Conservation (phyloP, 805 yeast genomes). For the Wickerhamomyces alni region DNA sequence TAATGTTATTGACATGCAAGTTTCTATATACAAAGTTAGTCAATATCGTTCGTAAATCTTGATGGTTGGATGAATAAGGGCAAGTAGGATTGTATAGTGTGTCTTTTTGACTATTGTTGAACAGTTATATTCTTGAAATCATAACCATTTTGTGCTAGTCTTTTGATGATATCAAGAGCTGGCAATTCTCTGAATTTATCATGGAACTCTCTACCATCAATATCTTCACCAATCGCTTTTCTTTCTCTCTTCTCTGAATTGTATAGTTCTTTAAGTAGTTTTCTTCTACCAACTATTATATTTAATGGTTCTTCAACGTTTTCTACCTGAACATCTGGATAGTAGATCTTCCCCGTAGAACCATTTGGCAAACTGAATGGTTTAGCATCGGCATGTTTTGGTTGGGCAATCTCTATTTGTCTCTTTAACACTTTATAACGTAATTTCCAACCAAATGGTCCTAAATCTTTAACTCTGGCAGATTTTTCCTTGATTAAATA, state of each 20-base stretch:
- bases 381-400: constrained; percentile 32
- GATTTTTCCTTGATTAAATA: constrained; percentile 82
- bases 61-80: no score
- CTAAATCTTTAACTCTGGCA: constrained; percentile 88
- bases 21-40: neutral
- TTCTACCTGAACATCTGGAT: constrained; percentile 31
- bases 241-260: constrained; percentile 41
- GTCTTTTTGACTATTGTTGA: constrained; percentile 1
- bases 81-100: no score
- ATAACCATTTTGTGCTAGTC: constrained; percentile 35
- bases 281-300: constrained; percentile 60
- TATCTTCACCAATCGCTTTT: constrained; percentile 35
- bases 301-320: constrained; percentile 37
- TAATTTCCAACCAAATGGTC: constrained; percentile 87
- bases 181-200: constrained; percentile 33
- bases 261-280: constrained; percentile 48
- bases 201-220: constrained; percentile 44
- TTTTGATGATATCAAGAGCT: constrained; percentile 42
- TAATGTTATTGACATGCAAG: neutral
- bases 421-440: constrained; percentile 63
- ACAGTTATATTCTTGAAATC: constrained; percentile 28
- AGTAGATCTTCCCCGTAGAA: constrained; percentile 38
- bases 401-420: constrained; percentile 33
- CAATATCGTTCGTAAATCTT: neutral
- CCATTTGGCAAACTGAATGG: constrained; percentile 27